Base-by-base conservation (phyloP, 2,329 filamentous ascomycete genomes). In the Fusarium acutatum region DNA sequence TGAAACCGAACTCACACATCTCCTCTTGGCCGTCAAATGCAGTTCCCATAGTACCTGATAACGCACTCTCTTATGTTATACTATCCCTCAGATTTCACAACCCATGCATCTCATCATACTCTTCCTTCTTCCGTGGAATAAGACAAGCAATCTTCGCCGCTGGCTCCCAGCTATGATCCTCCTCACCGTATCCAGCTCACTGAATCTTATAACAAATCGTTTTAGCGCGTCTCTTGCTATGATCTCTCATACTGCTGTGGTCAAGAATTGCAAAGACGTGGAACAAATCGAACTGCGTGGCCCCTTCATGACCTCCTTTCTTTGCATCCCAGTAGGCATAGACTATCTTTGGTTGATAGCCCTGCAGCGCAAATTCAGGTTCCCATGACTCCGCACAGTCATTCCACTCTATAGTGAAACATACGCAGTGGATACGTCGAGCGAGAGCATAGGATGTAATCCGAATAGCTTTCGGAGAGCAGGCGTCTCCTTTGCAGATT, bases 401-500 rank as follows among this genome's bases (percentile, higher is more conserved):
- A 13, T 17, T n/a, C 28, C 46, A 49, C 11, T 49, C 28, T 0
- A 32, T 15, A 13, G 46, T 32, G 46, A 49, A 32, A 28, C 46
- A 49, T 12, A 49, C 46, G 7, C 14, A 17, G 46, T 30, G 5
- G 10, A n/a, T n/a, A 11, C 10, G 7, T n/a, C 28, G 46, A 32
- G 9, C 22, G 5, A 49, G 15, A 32, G 3, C 7, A 6, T 49
- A 22, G 15, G 20, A n/a, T 3, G 28, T 49, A 3, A n/a, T 49
- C 5, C 7, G 28, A 1, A 3, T n/a, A 3, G 46, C 22, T n/a
- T 13, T 30, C 1, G 4, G 28, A 2, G 15, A 30, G 12, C 18
- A 2, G 22, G 22, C 14, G 0, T n/a, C 14, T 32, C 5, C 1
- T 28, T 18, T 7, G 0, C 11, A 5, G 12, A 28, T 28, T 0